phyloP scores from a whole-genome alignment of 2,329 filamentous ascomycete genomes.

The Paecilomyces variotii region DNA sequence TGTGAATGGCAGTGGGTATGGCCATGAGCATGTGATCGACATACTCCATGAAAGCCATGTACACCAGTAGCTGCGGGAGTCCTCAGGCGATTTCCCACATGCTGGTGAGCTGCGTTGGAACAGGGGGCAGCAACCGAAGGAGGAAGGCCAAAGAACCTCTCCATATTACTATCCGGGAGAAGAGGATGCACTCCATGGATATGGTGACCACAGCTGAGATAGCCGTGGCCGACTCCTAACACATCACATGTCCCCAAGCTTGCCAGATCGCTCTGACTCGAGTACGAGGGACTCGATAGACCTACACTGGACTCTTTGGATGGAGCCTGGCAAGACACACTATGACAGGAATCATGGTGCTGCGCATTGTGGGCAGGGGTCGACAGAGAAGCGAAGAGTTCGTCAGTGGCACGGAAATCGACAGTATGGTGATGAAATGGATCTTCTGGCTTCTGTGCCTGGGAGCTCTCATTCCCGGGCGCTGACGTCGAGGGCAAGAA shows the following conservation, averaged over 20 bases:
- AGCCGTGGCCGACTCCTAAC: constrained; percentile 26
- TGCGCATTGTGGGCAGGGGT: background rate
- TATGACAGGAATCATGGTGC: constrained; percentile 1
- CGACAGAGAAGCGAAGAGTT: background rate
- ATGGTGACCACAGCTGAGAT: constrained; percentile 6
- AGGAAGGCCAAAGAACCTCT: constrained; percentile 16
- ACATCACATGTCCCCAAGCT: constrained; percentile 30
- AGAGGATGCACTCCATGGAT: constrained; percentile 1
- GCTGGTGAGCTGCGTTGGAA: constrained; percentile 24
- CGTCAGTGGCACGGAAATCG: background rate
- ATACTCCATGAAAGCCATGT: constrained; percentile 17
- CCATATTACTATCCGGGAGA: constrained; percentile 5
- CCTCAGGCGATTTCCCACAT: constrained; percentile 20
- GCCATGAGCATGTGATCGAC: constrained; percentile 24
- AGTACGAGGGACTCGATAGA: constrained; percentile 14
- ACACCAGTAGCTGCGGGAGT: constrained; percentile 10
- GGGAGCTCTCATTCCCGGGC: constrained; percentile 9
- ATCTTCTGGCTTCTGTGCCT: constrained; percentile 14
- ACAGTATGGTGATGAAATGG: constrained; percentile 5
- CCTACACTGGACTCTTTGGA: constrained; percentile 20
- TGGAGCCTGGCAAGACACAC: constrained; percentile 10
- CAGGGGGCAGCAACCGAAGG: constrained; percentile 19
- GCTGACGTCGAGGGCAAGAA: constrained; percentile 17
- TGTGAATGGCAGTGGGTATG: constrained; percentile 26
- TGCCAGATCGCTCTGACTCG: constrained; percentile 18